Evolutionary conservation across 805 yeast species (phyloP), one percentile per base, ranked within the genome.

Genomic region (Spathaspora passalidarum): DNA sequence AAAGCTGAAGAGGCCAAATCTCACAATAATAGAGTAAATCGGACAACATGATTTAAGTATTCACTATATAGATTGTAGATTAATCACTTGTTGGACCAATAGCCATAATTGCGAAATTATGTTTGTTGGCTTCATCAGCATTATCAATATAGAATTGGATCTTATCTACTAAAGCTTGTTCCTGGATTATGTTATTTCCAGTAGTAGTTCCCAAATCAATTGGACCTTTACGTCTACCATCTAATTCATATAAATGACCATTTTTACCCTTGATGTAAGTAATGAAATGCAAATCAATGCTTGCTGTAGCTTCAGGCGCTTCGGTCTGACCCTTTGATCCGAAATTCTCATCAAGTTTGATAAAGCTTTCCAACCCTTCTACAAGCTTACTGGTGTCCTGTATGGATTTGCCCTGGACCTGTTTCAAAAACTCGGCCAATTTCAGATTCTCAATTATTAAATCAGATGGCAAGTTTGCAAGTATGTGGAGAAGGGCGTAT

Each of bases 181-280:
- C 82, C 22, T 73, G 71, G 22, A 44, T 38, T 16, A 44, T 17
- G 10, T 37, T 72, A 53, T 84, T 83, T 1, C 56, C 50, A 4
- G 51, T 60, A 3, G 65, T 68, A 43, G 4, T 82, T 0, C 76
- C 90, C 35, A 89, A 66, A 48, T 77, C 80, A 29, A 84, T 72
- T 0, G 96, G 89, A 0, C 96, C 94, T 29, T 65, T 65, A 52
- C 95, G 74, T 52, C 98, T 76, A 1, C 99, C 99, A 59, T 92
- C 99, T 29, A 92, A 73, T 64, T 92, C 98, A 56, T 80, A 88
- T 17, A 92, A 59, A 48, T 79, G 79, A 29, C 35, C 35, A 50
- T 80, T 75, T 10, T 68, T 65, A 19, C 76, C 73, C 55, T 78
- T 81, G 9, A 86, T 72, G 56, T 86, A 84, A 5, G 94, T 75